Conservation (phyloP, 345 rosid species). For the Pugionium dolabratum region DNA sequence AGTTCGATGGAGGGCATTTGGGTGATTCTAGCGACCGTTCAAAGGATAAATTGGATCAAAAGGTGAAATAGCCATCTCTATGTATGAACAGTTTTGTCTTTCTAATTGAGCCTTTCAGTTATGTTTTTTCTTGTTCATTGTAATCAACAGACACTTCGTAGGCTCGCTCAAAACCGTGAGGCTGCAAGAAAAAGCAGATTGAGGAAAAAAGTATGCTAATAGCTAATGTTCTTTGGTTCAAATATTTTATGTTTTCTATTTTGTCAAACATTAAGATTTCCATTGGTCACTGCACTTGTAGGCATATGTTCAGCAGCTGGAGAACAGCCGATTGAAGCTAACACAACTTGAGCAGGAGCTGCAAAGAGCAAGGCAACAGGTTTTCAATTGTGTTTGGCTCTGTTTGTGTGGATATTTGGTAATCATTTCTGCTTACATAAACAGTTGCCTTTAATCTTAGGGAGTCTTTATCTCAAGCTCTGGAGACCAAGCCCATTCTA, state of each 20-base stretch:
- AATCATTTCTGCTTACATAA: not conserved
- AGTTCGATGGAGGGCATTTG: conserved; percentile 64
- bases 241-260: not conserved
- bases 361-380: conserved; percentile 97
- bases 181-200: conserved; percentile 97
- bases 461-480: conserved; percentile 85
- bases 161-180: conserved; percentile 99
- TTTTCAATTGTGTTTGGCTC: conserved; percentile 28
- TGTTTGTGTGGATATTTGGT: conserved; percentile 4
- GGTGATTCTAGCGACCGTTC: conserved; percentile 84
- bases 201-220: conserved; percentile 68
- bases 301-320: conserved; percentile 97
- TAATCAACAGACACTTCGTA: conserved; percentile 68
- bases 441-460: conserved; percentile 29
- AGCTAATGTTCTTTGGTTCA: conserved; percentile 11
- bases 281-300: conserved; percentile 30
- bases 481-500: conserved; percentile 83
- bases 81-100: not conserved
- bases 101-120: conserved; percentile 19
- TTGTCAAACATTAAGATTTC: conserved; percentile 2
- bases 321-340: conserved; percentile 85
- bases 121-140: conserved; percentile 13
- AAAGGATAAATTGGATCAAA: conserved; percentile 81
- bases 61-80: conserved; percentile 48
- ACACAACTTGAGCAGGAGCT: conserved; percentile 96